Base-by-base conservation (phyloP, 2,329 filamentous ascomycete genomes). In the Drechslera avenae region DNA sequence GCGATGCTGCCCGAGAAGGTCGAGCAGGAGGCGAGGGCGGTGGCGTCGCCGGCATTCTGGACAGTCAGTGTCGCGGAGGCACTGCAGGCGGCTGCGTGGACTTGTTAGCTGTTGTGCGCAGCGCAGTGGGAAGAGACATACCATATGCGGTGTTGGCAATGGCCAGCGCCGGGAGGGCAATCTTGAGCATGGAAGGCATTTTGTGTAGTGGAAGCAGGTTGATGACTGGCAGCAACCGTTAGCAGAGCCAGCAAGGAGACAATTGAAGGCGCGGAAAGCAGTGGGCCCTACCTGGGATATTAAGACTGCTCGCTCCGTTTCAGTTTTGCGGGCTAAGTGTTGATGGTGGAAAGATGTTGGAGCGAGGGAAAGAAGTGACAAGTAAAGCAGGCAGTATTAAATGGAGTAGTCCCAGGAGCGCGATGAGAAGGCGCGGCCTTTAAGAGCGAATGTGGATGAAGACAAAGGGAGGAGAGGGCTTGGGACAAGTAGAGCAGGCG, bases 1-100 rank as follows among this genome's bases (percentile, higher is more conserved):
- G 83, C 80, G 55, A 96, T 79, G 71, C 83, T 81, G 67, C 88
- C 91, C 43, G 83, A 76, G 70, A 90, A 81, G 48, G 83, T 88
- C n/a, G 76, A 71, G 83, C 92, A 96, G 57, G 71, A 67, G 46
- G 81, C 73, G 53, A 93, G 77, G 40, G 71, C 72, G 14, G 79
- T 80, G 50, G 83, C 85, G 69, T 89, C 82, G 63, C 84, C 83
- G 46, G 73, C 76, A 77, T 73, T 79, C 73, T 81, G 81, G 77
- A 91, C 80, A 61, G 83, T 86, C 52, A 73, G 78, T 75, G 76
- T 81, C 60, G 72, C 78, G 64, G 74, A 67, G 50, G 54, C 62
- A 54, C 71, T 75, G 72, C 78, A 80, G 45, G 69, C 61, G 50
- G 67, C 72, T 66, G 62, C 55, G 36, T 10, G 19, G 14, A 13